Conservation (phyloP, 2,329 filamentous ascomycete genomes). For the Phoma sp. region DNA sequence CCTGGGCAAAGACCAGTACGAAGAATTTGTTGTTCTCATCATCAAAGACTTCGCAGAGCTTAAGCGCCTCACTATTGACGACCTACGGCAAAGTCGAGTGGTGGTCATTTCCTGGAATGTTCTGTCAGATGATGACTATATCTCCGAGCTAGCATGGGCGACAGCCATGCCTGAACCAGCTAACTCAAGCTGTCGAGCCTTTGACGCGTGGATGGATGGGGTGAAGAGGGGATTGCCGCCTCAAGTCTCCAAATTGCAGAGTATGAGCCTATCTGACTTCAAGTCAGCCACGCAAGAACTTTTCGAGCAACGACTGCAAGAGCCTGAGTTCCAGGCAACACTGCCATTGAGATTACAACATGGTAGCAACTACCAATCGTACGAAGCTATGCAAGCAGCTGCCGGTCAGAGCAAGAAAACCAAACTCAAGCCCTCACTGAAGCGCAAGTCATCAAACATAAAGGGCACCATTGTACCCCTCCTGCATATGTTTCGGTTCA, state of each 20-base stretch:
- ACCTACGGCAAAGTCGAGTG: conserved; percentile 60
- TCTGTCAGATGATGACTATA: conserved; percentile 58
- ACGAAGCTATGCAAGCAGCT: conserved; percentile 11
- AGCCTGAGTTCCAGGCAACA: conserved; percentile 46
- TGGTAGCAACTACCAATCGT: conserved; percentile 44
- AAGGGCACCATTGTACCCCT: conserved; percentile 34
- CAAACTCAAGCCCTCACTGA: background rate
- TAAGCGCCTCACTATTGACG: conserved; percentile 50
- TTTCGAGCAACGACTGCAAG: conserved; percentile 35
- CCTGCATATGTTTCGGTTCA: conserved; percentile 68
- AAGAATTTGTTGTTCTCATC: conserved; percentile 53
- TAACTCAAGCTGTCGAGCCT: conserved; percentile 55
- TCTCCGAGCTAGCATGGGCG: conserved; percentile 58
- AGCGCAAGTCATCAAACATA: background rate
- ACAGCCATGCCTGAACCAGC: conserved; percentile 54
- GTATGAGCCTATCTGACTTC: conserved; percentile 42
- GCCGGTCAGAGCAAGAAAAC: background rate
- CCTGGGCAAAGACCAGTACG: conserved; percentile 44
- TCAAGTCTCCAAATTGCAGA: conserved; percentile 50
- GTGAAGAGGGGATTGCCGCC: conserved; percentile 52
- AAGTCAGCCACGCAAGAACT: conserved; percentile 26
- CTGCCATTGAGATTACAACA: conserved; percentile 51
- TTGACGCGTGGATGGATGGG: conserved; percentile 62
- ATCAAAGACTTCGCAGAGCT: conserved; percentile 54
- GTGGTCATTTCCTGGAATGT: conserved; percentile 63